Percentiles rank a stretch among this genome's conserved stretches.
Evolutionary conservation across 805 yeast species (phyloP).

Genomic region (Candida gorgasii): DNA sequence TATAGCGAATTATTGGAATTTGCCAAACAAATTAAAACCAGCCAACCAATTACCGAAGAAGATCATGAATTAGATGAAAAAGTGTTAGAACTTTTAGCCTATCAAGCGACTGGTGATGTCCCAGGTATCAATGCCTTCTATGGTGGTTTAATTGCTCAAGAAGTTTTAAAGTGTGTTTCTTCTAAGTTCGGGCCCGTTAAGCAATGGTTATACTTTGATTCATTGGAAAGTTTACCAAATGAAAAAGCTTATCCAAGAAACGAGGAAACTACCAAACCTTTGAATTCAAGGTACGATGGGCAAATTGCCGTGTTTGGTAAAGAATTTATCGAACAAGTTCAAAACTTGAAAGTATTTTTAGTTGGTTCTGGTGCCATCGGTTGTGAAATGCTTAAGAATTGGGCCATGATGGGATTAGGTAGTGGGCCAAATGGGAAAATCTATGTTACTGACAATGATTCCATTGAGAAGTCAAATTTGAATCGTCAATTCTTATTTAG

Average conservation of each 20-base stretch:
- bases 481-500: constrained; percentile 96
- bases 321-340: constrained; percentile 68
- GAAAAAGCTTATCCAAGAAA: constrained; percentile 57
- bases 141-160: constrained; percentile 96
- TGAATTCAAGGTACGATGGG: constrained; percentile 84
- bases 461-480: constrained; percentile 92
- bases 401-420: constrained; percentile 97
- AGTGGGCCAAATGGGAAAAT: constrained; percentile 88
- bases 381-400: constrained; percentile 96
- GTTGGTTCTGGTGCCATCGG: constrained; percentile 99
- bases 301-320: constrained; percentile 94
- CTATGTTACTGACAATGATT: constrained; percentile 86
- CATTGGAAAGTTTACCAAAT: constrained; percentile 85
- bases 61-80: constrained; percentile 59
- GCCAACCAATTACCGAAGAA: constrained; percentile 56
- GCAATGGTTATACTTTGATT: constrained; percentile 92
- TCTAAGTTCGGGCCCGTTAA: constrained; percentile 93
- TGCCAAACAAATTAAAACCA: constrained; percentile 58
- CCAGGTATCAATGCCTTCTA: constrained; percentile 87
- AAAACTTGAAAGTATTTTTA: constrained; percentile 79
- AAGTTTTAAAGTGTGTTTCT: constrained; percentile 90
- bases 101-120: constrained; percentile 87
- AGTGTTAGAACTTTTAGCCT: constrained; percentile 70
- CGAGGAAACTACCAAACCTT: constrained; percentile 71
- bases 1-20: constrained; percentile 64